Evolutionary conservation across 2,329 filamentous ascomycete species (phyloP).

Genomic region (Pseudopithomyces maydicus): DNA sequence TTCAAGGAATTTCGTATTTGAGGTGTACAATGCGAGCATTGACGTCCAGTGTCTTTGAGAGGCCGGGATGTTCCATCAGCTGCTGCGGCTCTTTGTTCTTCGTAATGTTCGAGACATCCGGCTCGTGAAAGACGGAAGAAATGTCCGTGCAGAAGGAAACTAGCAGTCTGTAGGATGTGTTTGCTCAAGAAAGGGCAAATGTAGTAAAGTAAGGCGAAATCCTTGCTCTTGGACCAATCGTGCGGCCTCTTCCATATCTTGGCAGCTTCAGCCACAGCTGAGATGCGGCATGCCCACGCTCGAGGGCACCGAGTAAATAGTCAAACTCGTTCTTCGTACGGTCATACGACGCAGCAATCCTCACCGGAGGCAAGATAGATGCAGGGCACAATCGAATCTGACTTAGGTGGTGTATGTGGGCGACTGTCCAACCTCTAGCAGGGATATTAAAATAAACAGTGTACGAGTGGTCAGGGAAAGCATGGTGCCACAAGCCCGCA

Average conservation of each 20-base stretch:
- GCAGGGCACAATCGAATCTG: neutral
- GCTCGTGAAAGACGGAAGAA: neutral
- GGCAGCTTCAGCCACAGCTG: constrained; percentile 5
- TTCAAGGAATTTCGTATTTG: neutral
- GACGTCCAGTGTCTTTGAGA: neutral
- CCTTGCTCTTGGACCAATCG: neutral
- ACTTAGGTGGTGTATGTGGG: neutral
- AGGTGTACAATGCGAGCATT: neutral
- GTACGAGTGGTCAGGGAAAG: neutral
- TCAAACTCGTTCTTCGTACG: too few species aligned
- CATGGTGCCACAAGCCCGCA: neutral
- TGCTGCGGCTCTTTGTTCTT: neutral
- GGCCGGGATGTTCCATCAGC: neutral
- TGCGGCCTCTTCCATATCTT: neutral
- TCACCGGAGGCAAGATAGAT: neutral
- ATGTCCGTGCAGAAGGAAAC: neutral
- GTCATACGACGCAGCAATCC: neutral
- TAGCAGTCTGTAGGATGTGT: neutral
- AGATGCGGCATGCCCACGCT: neutral
- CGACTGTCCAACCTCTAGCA: neutral
- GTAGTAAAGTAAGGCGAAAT: neutral
- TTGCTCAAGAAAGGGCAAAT: neutral
- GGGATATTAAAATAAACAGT: neutral
- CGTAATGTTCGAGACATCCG: constrained; percentile 1
- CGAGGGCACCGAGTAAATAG: too few species aligned